Base-by-base conservation (phyloP, 768 basidiomycete species). In the Dacryopinax spathularia region DNA sequence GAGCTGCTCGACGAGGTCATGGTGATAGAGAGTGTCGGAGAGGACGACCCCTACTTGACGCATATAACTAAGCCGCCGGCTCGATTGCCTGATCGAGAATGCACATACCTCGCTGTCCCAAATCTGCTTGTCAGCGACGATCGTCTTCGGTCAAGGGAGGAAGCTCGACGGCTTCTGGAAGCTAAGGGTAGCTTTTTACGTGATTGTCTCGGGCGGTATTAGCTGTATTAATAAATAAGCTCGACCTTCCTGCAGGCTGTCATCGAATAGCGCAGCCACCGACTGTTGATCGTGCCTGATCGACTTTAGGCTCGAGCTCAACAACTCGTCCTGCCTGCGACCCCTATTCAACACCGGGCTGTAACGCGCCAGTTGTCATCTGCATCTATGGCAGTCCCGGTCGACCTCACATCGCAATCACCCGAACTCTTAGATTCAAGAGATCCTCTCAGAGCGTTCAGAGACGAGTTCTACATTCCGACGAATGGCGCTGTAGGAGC, bases 381-480 rank as follows among this genome's bases (percentile, higher is more conserved):
- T 56, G 20, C 29, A 25, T 31, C 25, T 15, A 56, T 56, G 48
- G 48, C 12, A 56, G 48, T 9, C 12, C 29, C 48, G 10, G 10
- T 29, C 22, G 48, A 56, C 48, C 48, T 56, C 29, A 22, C 25
- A 20, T 25, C 48, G 31, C 48, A 56, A 20, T 56, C 48, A 29
- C 48, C 48, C 18, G 48, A 56, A 20, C 48, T 27, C 18, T 62
- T 67, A 16, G 68, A 68, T 59, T 62, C 62, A 9, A 35, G 33
- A 16, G 68, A 68, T 48, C 29, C 62, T 1, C 56, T 68, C 27
- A 61, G 34, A 20, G 9, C 25, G 18, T 67, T 67, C 43, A 48
- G 66, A 34, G 61, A 65, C 43, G 66, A 67, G 37, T 69, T 69
- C 61, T 39, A 61, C 25, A 33, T 69, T 6, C 68, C 68, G 15